Base-by-base conservation (phyloP, 495 filamentous ascomycete species). In the Umbilicaria muhlenbergii region DNA sequence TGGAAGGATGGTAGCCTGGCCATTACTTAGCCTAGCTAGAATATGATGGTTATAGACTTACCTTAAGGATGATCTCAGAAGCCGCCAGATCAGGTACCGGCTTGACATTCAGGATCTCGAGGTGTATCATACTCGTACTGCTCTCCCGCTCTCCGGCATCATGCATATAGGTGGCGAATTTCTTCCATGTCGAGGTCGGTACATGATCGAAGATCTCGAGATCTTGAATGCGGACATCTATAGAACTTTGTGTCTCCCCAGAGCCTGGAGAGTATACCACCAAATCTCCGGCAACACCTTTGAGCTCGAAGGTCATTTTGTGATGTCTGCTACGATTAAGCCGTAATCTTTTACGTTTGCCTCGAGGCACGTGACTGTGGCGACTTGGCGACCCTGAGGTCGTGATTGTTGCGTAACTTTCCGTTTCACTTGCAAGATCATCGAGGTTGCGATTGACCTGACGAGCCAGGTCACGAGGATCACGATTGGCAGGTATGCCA, bases 171-270 rank as follows among this genome's bases (percentile, higher is more conserved):
- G 86, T 95, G 33, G 83, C 81, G 58, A 99, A 96, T 54, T 94
- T 96, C 61, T 84, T 91, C 92, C 92, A 99, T 1, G 89, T 96
- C 8, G 91, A 96, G 1, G 86, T 91, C 2, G 87, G 83, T 1
- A 96, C 73, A 56, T 94, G 85, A 59, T 99, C 92, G 49, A 91
- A 92, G 18, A 99, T 78, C 45, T 94, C 87, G 10, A 95, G 61
- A 42, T 96, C 82, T 32, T 71, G 67, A 11, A 96, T 70, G 2
- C 83, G 73, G 13, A 96, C 64, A 61, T 94, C 86, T 35, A 95
- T 58, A 10, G 86, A 89, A 51, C 75, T 92, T 54, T 91, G 74
- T 1, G 83, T 89, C 58, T 95, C 88, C 0, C 75, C 80, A 3
- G 71, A 72, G 16, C 67, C 74, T 0, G 83, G 78, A 8, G 87